Evolutionary conservation across 176 grass and related monocot genomes (phyloP), one percentile per base, ranked within the genome.

Genomic region (Paspalum vaginatum): DNA sequence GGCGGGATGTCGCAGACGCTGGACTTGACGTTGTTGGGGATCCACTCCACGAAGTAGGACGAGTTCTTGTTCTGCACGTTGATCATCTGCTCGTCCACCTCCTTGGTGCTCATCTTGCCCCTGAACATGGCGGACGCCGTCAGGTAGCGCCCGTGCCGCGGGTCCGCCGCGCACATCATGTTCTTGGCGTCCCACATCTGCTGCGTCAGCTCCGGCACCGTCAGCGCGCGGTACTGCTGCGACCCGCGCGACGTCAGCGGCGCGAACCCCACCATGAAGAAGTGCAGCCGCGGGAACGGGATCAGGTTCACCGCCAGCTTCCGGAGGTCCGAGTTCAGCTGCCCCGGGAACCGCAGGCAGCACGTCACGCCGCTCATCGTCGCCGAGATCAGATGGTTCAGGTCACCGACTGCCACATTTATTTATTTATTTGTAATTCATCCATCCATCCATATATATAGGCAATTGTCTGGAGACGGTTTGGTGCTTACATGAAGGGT

Each of bases 101-200:
- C 85, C 85, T 91, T 91, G 65, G 89, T 91, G 85, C 85, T 88
- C 89, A 91, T 91, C 85, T 66, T 91, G 51, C 91, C 91, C 0
- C 91, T n/a, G 87, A 93, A 93, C 91, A 93, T 93, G 80, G 91
- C 91, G 5, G 91, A 93, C 40, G 91, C 91, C 6, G 91, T 93
- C 37, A 93, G 79, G 84, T 93, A 93, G 15, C 93, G 93, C 0
- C 93, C 93, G 44, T 97, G 93, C 4, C 93, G 87, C 3, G 93
- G 93, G 83, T 97, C 93, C 0, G 93, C 93, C 8, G 93, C 93
- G 61, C 93, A 97, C 93, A 97, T 97, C 93, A 97, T 97, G 83
- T 97, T 97, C 85, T 97, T 97, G 61, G 93, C 88, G 78, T 97
- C 91, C 93, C 93, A 97, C 93, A 97, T 97, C 85, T 97, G 93